Evolutionary conservation across 768 basidiomycete species (phyloP).

Genomic region (Auricularia sp.): DNA sequence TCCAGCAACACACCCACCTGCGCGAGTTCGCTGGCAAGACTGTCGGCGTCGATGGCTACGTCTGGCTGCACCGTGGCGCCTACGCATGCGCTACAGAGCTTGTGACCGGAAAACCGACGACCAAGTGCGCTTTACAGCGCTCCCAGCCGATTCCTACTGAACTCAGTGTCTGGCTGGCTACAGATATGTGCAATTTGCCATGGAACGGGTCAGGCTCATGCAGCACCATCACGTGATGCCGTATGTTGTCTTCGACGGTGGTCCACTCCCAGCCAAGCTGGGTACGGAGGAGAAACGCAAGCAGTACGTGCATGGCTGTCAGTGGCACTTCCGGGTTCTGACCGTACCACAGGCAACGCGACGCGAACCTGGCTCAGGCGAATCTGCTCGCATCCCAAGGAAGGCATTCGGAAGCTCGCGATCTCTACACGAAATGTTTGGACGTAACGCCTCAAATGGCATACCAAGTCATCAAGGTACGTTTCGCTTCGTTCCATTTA

Average conservation of each 20-base stretch:
- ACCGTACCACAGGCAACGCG: constrained; percentile 40
- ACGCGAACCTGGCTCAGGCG: constrained; percentile 67
- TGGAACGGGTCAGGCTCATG: constrained; percentile 83
- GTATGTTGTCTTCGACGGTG: constrained; percentile 93
- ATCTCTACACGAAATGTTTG: constrained; percentile 80
- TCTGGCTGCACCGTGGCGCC: constrained; percentile 84
- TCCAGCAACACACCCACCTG: constrained; percentile 68
- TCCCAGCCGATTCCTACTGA: background rate
- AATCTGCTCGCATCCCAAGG: constrained; percentile 69
- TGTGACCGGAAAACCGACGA: constrained; percentile 73
- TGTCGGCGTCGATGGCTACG: constrained; percentile 90
- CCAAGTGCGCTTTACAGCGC: constrained; percentile 48
- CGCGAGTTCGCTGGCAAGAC: constrained; percentile 77
- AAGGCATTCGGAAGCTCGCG: constrained; percentile 69
- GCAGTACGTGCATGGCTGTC: constrained; percentile 20
- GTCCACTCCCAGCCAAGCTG: constrained; percentile 88
- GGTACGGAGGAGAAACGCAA: constrained; percentile 78
- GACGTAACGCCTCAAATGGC: constrained; percentile 98
- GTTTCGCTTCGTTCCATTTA: constrained; percentile 8
- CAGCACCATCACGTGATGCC: constrained; percentile 78
- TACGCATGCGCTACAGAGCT: constrained; percentile 87
- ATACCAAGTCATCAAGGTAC: constrained; percentile 90
- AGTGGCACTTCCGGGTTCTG: background rate
- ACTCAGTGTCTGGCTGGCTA: background rate
- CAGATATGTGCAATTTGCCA: constrained; percentile 94